Percentiles rank a stretch among this genome's conserved stretches.
Evolutionary conservation across 768 basidiomycete species (phyloP).

Genomic region (Myochromella boudieri): DNA sequence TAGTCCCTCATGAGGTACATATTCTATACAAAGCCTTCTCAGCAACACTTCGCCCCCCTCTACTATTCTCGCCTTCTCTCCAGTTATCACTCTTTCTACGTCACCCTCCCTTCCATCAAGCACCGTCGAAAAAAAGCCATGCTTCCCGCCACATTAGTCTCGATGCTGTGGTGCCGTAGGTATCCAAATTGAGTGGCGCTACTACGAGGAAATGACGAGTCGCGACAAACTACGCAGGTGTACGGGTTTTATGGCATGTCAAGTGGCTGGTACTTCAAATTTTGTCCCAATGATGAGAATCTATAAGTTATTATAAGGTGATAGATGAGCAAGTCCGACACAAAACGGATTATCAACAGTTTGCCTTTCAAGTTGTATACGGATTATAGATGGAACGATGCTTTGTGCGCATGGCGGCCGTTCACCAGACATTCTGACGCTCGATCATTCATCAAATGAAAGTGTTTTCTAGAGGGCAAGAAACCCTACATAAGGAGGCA

Average conservation of each 20-base stretch:
- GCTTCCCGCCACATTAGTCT: constrained; percentile 49
- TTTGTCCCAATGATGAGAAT: too few species aligned
- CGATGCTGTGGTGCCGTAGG: constrained; percentile 46
- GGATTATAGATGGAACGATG: constrained; percentile 94
- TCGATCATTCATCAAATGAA: constrained; percentile 96
- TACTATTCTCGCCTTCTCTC: too few species aligned
- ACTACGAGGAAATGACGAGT: constrained; percentile 94
- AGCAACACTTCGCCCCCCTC: too few species aligned
- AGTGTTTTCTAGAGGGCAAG: constrained; percentile 90
- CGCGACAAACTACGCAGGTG: constrained; percentile 95
- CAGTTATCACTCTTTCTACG: too few species aligned
- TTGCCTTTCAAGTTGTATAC: constrained; percentile 26
- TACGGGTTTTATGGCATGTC: constrained; percentile 95
- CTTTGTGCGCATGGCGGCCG: constrained; percentile 96
- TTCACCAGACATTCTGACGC: constrained; percentile 91
- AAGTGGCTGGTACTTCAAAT: neutral
- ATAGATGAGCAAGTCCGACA: constrained; percentile 95
- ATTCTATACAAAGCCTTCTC: too few species aligned
- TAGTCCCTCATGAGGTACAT: too few species aligned
- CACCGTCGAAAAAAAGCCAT: too few species aligned
- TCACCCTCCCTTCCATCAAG: too few species aligned
- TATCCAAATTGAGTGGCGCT: constrained; percentile 93
- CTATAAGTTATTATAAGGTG: too few species aligned
- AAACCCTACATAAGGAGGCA: constrained; percentile 98
- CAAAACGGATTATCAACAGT: constrained; percentile 95